phyloP scores from a whole-genome alignment of 176 grass and related monocot species.

The Oryza glumipatula region DNA sequence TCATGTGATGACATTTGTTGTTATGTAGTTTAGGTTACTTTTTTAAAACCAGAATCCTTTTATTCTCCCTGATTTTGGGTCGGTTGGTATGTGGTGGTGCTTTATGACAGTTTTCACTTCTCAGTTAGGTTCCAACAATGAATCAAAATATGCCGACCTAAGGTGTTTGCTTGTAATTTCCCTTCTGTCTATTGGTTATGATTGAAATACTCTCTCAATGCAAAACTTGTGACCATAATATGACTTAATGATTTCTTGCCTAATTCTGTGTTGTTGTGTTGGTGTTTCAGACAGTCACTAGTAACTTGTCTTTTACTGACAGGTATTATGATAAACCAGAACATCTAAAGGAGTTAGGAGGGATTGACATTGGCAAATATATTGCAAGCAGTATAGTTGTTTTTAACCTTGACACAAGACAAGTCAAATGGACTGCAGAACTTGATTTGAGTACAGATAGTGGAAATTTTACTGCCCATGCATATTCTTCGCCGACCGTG shows the following conservation, averaged over 20 bases:
- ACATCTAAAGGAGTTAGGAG: constrained; percentile 71
- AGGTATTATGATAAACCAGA: constrained; percentile 83
- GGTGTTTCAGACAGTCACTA: constrained; percentile 17
- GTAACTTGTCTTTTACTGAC: constrained; percentile 43
- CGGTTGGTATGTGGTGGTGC: constrained; percentile 1
- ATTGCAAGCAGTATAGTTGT: constrained; percentile 89
- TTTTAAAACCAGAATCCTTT: constrained; percentile 25
- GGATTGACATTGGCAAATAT: constrained; percentile 84
- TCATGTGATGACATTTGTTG: constrained; percentile 2
- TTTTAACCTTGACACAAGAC: constrained; percentile 90
- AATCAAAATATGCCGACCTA: constrained; percentile 23
- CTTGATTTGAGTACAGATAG: constrained; percentile 82
- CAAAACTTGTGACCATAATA: constrained; percentile 21
- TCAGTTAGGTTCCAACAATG: constrained; percentile 26
- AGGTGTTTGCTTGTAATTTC: constrained; percentile 37
- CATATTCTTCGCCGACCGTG: constrained; percentile 87
- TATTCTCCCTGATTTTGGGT: constrained; percentile 13
- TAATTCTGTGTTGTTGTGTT: constrained; percentile 19
- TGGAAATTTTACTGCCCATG: constrained; percentile 72
- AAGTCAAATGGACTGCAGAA: constrained; percentile 86
- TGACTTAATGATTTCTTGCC: neutral
- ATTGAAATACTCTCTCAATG: constrained; percentile 16
- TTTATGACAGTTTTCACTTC: neutral
- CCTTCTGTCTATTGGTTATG: constrained; percentile 25
- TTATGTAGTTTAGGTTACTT: constrained; percentile 25